These are phyloP conservation scores for Athelia psychrophila DNA, from an alignment of 1,284 basidiomycete genomes.

Conservation along the genomic window DNA sequence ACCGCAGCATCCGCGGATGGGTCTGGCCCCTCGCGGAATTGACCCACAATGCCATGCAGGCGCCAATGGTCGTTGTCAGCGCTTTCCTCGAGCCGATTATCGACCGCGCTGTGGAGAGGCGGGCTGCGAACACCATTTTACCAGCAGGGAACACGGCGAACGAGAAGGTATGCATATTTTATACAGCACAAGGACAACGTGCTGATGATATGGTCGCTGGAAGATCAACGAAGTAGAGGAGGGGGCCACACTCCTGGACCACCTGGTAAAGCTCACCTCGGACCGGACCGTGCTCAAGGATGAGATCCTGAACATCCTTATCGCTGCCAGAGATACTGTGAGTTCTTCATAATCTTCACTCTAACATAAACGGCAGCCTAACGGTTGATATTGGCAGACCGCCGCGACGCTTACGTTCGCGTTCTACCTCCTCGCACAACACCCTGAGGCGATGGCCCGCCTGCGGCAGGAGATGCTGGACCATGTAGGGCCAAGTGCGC, in stretches of 20 bases:
- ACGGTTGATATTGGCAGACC: constrained; percentile 15
- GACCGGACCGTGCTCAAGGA: constrained; percentile 19
- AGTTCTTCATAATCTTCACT: constrained; percentile 1
- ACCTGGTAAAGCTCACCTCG: constrained; percentile 9
- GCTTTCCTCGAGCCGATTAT: constrained; percentile 2
- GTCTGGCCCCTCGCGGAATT: constrained; percentile 17
- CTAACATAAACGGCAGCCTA: no score
- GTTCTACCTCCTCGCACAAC: constrained; percentile 28
- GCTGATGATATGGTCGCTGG: background rate
- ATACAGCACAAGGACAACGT: constrained; percentile 8
- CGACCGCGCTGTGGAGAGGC: background rate
- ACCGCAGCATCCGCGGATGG: background rate
- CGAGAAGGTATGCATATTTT: no score
- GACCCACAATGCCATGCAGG: constrained; percentile 12
- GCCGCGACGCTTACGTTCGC: constrained; percentile 22
- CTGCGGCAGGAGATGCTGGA: constrained; percentile 29
- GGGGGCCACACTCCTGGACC: constrained; percentile 11
- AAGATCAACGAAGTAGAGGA: constrained; percentile 9
- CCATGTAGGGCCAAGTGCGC: constrained; percentile 14
- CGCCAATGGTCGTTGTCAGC: constrained; percentile 14
- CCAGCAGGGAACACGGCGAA: constrained; percentile 17
- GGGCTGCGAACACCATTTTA: constrained; percentile 7
- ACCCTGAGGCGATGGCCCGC: constrained; percentile 22
- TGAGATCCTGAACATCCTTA: constrained; percentile 22
- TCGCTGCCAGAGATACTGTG: constrained; percentile 21